Base-by-base conservation (phyloP, 352 stramenopile genomes). In the Peronospora destructor region DNA sequence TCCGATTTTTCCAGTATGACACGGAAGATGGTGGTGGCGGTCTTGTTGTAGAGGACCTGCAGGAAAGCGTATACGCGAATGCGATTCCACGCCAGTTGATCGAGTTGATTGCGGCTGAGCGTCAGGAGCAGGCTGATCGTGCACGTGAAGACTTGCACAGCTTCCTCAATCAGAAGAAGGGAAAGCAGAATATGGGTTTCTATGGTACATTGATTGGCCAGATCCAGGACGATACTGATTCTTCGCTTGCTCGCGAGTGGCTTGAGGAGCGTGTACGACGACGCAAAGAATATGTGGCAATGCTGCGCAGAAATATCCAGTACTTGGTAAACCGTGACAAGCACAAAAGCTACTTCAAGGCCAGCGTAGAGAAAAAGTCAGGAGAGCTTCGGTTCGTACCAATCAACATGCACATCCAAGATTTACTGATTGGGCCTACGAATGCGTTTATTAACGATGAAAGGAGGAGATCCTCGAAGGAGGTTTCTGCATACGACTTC, bases 311-410 rank as follows among this genome's bases (percentile, higher is more conserved):
- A 56, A 91, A 91, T 39, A 86, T 91, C 28, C 84, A 94, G 50
- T 88, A 87, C 32, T 44, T 91, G 21, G 81, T 94, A 25, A 87
- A 90, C 35, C 81, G 81, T 14, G 81, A 92, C 62, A 92, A 92
- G 48, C 75, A 94, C 72, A 91, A 91, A 44, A 73, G 84, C 42
- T 91, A 92, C 36, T 94, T 94, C 66, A 94, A 94, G 58, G 79
- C 84, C 4, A 92, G 81, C 45, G 77, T 91, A 12, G 84, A 91
- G 53, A 94, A 91, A 45, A 92, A 92, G 45, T 87, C 74, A 12
- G 52, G 70, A 0, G 81, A 89, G 16, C 55, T 94, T 53, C 80
- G 80, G 1, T 94, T 94, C 34, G 78, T 94, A 21, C 84, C 84
- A 11, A 88, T 92, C 48, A 94, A 94, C 34, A 66, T 94, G 59